Evolutionary conservation across 192 early-diverging fungal species (phyloP), one percentile per base, ranked within the genome.

Genomic region (Linnemannia schmuckeri): DNA sequence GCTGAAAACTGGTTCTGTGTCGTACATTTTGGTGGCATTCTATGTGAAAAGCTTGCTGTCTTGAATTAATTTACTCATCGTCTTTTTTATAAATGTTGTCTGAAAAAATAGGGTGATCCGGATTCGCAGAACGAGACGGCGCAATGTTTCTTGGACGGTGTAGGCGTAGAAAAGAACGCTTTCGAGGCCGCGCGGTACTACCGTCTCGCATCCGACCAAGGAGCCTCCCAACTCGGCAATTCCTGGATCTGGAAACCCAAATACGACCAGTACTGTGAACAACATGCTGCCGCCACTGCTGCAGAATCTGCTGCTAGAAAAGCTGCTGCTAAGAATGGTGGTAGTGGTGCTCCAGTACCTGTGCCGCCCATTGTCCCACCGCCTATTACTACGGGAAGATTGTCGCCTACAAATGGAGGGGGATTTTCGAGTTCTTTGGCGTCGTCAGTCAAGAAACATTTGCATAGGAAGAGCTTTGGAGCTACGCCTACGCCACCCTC

Each of bases 191-290:
- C 96, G 4, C 93, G 94, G 61, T 96, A 96, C 82, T 96, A 93
- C 80, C 93, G 96, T 27, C 82, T 93, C 52, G 96, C 96, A 1
- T 92, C 92, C 49, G 90, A 89, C 38, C 94, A 96, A 86, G 96
- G 96, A 18, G 87, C 92, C 30, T 90, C 93, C 35, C 89, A 95
- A 33, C 90, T 96, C 87, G 95, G 96, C 27, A 96, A 95, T 79
- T 95, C 94, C 42, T 96, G 96, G 96, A 96, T 96, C 46, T 95
- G 90, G 74, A 96, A 96, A 83, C 90, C 92, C 49, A 96, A 96
- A 88, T 96, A 96, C 81, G 94, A 96, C 35, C 84, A 86, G 41
- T 86, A 86, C 40, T 86, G 79, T 75, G 70, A 82, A 49, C 68
- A 76, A 35, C 54, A 76, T 71, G 84, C 78, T 7, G 78, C 70